A percentile compares a stretch with the other conserved stretches of the same genome.
Evolutionary conservation across 208 protist species (phyloP).

Genomic region (Acanthamoeba rhysodes): DNA sequence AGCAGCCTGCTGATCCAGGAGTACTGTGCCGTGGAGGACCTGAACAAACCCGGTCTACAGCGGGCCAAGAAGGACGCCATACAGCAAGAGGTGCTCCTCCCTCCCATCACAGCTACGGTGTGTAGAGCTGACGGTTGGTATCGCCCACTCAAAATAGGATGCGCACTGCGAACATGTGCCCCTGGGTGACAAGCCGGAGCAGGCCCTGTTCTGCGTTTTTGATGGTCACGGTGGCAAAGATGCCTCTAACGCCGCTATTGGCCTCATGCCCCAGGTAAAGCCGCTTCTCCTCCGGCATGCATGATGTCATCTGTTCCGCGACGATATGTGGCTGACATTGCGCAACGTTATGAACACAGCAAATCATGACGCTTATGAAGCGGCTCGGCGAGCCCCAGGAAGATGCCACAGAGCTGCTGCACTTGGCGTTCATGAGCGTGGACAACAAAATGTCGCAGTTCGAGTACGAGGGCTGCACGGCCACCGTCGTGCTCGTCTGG

Average conservation of each 20-base stretch:
- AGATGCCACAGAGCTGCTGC: conserved; percentile 40
- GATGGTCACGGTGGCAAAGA: conserved; percentile 71
- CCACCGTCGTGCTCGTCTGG: conserved; percentile 68
- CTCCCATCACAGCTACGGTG: neutral
- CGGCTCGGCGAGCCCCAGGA: neutral
- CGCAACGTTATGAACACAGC: neutral
- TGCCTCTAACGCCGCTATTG: conserved; percentile 5
- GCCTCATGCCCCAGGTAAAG: conserved; percentile 37
- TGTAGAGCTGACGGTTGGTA: neutral
- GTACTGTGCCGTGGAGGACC: conserved; percentile 55
- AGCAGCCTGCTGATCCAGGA: conserved; percentile 15
- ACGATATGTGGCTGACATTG: neutral
- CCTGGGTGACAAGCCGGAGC: neutral
- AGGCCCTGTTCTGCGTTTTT: conserved; percentile 64
- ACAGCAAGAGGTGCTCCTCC: conserved; percentile 65
- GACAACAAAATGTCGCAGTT: conserved; percentile 51
- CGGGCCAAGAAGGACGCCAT: conserved; percentile 71
- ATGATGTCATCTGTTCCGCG: neutral
- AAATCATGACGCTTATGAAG: conserved; percentile 45
- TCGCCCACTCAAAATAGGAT: neutral
- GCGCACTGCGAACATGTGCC: conserved; percentile 42
- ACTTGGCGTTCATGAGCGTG: conserved; percentile 37
- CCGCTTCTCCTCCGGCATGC: neutral
- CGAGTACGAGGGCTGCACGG: conserved; percentile 72
- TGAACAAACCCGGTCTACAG: conserved; percentile 72